Conservation (phyloP, 495 filamentous ascomycete species). For the Talaromyces wortmannii region DNA sequence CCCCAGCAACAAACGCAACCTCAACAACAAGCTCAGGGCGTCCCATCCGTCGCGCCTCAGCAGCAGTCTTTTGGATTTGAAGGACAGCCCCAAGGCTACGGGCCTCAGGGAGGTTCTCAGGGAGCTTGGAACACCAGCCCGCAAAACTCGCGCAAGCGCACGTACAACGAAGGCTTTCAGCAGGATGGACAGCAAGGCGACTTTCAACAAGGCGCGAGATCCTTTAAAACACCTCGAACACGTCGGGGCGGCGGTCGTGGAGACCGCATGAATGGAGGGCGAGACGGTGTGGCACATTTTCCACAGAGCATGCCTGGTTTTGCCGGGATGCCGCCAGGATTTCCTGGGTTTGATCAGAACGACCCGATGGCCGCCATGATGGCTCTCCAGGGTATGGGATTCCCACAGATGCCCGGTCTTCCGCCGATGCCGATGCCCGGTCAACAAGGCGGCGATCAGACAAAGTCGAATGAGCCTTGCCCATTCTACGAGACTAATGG, state of each 20-base stretch:
- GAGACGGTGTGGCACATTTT: constrained; percentile 25
- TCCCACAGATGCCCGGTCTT: constrained; percentile 51
- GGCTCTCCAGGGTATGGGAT: constrained; percentile 62
- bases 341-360: constrained; percentile 53
- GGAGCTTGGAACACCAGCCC: constrained; percentile 4
- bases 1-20: constrained; percentile 40
- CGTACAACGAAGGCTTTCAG: constrained; percentile 51
- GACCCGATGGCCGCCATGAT: constrained; percentile 65
- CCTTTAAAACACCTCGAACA: constrained; percentile 68
- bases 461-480: constrained; percentile 53
- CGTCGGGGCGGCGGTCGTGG: constrained; percentile 53
- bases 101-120: constrained; percentile 6
- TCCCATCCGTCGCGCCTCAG: constrained; percentile 5
- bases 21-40: constrained; percentile 9
- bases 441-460: constrained; percentile 23
- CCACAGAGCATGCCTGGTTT: constrained; percentile 28
- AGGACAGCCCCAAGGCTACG: constrained; percentile 16
- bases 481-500: constrained; percentile 86
- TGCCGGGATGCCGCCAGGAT: constrained; percentile 40
- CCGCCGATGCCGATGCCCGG: constrained; percentile 37
- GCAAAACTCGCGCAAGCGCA: constrained; percentile 46
- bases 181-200: constrained; percentile 40
- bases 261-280: constrained; percentile 26
- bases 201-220: constrained; percentile 39
- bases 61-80: constrained; percentile 25